Evolutionary conservation across 768 basidiomycete species (phyloP), one percentile per base, ranked within the genome.

Genomic region (Lactarius quietus): DNA sequence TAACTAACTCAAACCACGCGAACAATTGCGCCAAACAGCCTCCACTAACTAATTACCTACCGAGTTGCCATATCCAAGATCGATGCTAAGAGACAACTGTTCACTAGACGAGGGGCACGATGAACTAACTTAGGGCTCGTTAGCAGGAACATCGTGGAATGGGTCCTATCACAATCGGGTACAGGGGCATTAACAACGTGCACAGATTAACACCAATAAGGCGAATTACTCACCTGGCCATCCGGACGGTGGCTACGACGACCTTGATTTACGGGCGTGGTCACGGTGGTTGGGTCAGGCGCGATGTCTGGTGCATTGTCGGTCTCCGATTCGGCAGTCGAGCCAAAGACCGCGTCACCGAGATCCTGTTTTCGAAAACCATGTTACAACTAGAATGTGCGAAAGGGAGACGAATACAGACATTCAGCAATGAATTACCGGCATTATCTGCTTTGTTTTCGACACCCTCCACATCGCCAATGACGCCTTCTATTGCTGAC

Each of bases 141-240:
- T 45, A 31, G 26, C 10, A 52, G 43, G 45, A 9, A 20, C n/a
- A 17, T 3, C 26, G 33, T 10, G 65, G 56, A 28, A 62, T 6
- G 56, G 29, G 31, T 66, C 65, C 60, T 66, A 20, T 66, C 60
- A 55, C 57, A 14, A 8, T 33, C 6, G 36, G 33, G 48, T 10
- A 20, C 12, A 14, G 9, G 28, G 38, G 57, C 55, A 66, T 45
- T n/a, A 62, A 33, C 43, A 3, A 6, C 1, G 26, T 6, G 17
- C 10, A 15, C 7, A 28, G 28, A 36, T 26, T 35, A 29, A 51
- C 28, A 3, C 38, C 10, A 20, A 54, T 39, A 33, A 36, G 17
- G 48, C 14, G 15, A 23, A 28, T 6, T 33, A 18, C 60, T 62
- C 31, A 66, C 65, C 7, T 26, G 5, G 33, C 65, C 65, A 53